phyloP scores from a whole-genome alignment of 192 early-diverging fungal genomes.

The Podila horticola region DNA sequence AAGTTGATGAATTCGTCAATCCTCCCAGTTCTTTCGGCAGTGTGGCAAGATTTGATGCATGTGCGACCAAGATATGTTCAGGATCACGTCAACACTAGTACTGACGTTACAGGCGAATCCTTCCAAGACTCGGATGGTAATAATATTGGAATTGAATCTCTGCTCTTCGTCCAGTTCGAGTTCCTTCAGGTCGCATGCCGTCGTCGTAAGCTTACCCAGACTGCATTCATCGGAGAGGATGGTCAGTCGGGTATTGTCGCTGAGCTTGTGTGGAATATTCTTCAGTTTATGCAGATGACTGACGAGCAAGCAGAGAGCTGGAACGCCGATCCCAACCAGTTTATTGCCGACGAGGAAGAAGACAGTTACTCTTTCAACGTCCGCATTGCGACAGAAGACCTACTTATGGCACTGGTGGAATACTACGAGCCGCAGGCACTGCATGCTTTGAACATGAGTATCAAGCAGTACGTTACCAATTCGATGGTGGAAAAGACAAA shows the following conservation, averaged over 20 bases:
- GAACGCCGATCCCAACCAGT: constrained; percentile 85
- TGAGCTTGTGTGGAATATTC: constrained; percentile 61
- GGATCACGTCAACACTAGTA: constrained; percentile 8
- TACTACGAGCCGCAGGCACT: constrained; percentile 10
- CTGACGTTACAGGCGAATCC: constrained; percentile 26
- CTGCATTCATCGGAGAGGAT: constrained; percentile 56
- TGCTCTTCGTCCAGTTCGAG: constrained; percentile 73
- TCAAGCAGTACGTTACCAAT: constrained; percentile 55
- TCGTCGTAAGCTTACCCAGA: constrained; percentile 58
- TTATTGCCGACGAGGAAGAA: constrained; percentile 90
- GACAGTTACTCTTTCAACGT: constrained; percentile 83
- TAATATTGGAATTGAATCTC: constrained; percentile 63
- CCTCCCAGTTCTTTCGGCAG: constrained; percentile 61
- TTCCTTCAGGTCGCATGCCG: constrained; percentile 61
- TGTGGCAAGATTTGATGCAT: constrained; percentile 72
- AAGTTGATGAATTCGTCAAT: constrained; percentile 63
- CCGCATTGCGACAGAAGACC: constrained; percentile 80
- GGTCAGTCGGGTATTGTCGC: constrained; percentile 55
- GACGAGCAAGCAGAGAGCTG: constrained; percentile 73
- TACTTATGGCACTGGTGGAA: constrained; percentile 28
- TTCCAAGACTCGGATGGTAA: constrained; percentile 77
- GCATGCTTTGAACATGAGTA: constrained; percentile 7
- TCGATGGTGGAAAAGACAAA: constrained; percentile 34
- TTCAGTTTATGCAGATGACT: constrained; percentile 85
- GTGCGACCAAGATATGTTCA: constrained; percentile 61